Evolutionary conservation across 805 yeast species (phyloP), one percentile per base, ranked within the genome.

Genomic region (Candida incommunis): DNA sequence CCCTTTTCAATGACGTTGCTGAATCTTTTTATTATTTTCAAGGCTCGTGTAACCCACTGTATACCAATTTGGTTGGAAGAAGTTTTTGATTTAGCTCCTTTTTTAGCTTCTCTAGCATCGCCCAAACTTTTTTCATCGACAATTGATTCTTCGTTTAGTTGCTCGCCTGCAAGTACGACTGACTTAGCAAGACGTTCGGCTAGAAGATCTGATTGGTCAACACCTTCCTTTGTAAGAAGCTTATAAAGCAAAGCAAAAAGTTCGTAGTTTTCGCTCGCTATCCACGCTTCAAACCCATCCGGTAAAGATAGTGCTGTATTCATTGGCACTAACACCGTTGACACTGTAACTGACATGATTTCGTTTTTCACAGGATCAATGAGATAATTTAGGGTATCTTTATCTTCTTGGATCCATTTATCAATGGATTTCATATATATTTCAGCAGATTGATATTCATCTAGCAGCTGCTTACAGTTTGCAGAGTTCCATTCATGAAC

Each of bases 31-130:
- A 74, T 78, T 46, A 76, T 63, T 9, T 57, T 60, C 9, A 83
- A 57, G 2, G 83, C 69, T 23, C 71, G 66, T 40, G 74, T 74
- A 7, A 83, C 71, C 90, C 94, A 87, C 44, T 68, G 67, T 2
- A 75, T 68, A 0, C 94, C 92, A 51, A 71, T 73, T 43, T 67
- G 63, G 5, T 78, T 60, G 47, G 71, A 62, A 42, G 24, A 46
- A 29, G 9, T 44, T 47, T 24, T 44, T 45, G 27, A 9, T 25
- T 25, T 25, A 13, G 13, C 27, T 7, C 13, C 27, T 13, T 25
- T 7, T 25, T 25, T 7, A 9, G 13, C 13, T 25, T 25, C 27
- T 25, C 27, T 25, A 9, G 27, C 27, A n/a, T n/a, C n/a, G n/a
- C n/a, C n/a, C n/a, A n/a, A n/a, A n/a, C n/a, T n/a, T n/a, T n/a